Evolutionary conservation across 2,329 filamentous ascomycete genomes (phyloP).

Genomic region (Alternaria consortialis): DNA sequence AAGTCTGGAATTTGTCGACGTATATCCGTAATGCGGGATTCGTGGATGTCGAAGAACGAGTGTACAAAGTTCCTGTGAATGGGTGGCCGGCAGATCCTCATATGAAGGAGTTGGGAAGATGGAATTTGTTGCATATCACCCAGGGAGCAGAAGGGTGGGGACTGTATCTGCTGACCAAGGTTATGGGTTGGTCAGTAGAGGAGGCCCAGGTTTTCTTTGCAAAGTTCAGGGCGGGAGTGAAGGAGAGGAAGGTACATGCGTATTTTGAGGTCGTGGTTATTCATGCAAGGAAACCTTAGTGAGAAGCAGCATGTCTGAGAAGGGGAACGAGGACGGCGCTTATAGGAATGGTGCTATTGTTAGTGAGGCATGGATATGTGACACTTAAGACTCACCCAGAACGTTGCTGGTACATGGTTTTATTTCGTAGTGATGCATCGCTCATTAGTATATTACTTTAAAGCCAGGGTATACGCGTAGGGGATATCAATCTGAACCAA

Average conservation of each 20-base stretch:
- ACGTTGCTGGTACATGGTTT: background rate
- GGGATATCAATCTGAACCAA: slow-evolving; percentile 31
- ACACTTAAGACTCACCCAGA: background rate
- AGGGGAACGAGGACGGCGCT: background rate
- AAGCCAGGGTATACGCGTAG: slow-evolving; percentile 24
- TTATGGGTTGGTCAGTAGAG: slow-evolving; percentile 49
- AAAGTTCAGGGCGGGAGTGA: slow-evolving; percentile 42
- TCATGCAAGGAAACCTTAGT: slow-evolving; percentile 24
- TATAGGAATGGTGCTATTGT: background rate
- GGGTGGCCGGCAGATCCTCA: slow-evolving; percentile 39
- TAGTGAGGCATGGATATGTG: background rate
- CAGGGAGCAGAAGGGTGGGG: slow-evolving; percentile 42
- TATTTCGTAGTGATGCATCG: background rate
- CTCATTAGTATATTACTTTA: slow-evolving; percentile 14
- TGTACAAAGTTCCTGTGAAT: slow-evolving; percentile 43
- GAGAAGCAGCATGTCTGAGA: background rate
- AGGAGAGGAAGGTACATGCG: slow-evolving; percentile 43
- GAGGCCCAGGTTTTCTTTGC: slow-evolving; percentile 57
- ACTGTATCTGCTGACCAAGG: slow-evolving; percentile 37
- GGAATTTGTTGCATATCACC: slow-evolving; percentile 44
- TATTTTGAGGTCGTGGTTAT: slow-evolving; percentile 40
- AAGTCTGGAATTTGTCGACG: slow-evolving; percentile 36
- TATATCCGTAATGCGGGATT: slow-evolving; percentile 41
- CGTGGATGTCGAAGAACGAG: slow-evolving; percentile 33
- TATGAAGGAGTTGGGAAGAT: slow-evolving; percentile 46